These are phyloP conservation scores for Lasiodiplodia sp. DNA, from an alignment of 2,329 filamentous ascomycete genomes.

Conservation along the genomic window DNA sequence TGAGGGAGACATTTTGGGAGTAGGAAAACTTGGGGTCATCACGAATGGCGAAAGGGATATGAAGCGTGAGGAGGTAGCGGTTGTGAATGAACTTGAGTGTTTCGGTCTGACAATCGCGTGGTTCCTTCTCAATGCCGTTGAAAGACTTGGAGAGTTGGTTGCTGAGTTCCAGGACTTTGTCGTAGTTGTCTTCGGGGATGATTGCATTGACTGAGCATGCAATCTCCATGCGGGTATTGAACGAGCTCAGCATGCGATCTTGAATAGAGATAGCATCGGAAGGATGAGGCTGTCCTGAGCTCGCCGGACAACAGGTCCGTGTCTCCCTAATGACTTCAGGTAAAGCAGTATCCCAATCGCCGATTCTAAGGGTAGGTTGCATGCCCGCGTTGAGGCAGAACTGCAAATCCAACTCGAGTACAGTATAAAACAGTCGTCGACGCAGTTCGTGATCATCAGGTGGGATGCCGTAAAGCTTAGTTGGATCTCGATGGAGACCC, in stretches of 20 bases:
- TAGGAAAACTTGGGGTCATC: slow-evolving; percentile 12
- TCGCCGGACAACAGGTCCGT: neutral
- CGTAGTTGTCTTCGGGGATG: slow-evolving; percentile 15
- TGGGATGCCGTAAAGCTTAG: slow-evolving; percentile 45
- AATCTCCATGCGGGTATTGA: slow-evolving; percentile 1
- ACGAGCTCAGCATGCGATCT: slow-evolving; percentile 11
- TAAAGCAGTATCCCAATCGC: slow-evolving; percentile 13
- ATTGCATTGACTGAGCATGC: slow-evolving; percentile 18
- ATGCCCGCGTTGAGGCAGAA: slow-evolving; percentile 36
- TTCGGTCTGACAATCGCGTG: neutral
- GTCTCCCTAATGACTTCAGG: neutral
- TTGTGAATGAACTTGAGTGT: slow-evolving; percentile 11
- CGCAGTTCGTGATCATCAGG: slow-evolving; percentile 51
- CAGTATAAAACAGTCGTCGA: slow-evolving; percentile 54
- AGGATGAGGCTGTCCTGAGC: neutral
- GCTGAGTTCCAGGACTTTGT: slow-evolving; percentile 17
- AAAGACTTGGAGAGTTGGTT: slow-evolving; percentile 3
- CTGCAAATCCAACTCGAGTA: slow-evolving; percentile 51
- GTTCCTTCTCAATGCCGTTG: neutral
- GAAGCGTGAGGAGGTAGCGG: slow-evolving; percentile 18
- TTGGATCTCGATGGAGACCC: slow-evolving; percentile 52
- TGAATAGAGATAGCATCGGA: slow-evolving; percentile 3
- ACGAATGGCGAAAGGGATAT: slow-evolving; percentile 13
- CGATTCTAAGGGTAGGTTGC: slow-evolving; percentile 16
- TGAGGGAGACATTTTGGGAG: slow-evolving; percentile 22